Conservation (phyloP, 2,329 filamentous ascomycete species). For the Colletotrichum sp. region DNA sequence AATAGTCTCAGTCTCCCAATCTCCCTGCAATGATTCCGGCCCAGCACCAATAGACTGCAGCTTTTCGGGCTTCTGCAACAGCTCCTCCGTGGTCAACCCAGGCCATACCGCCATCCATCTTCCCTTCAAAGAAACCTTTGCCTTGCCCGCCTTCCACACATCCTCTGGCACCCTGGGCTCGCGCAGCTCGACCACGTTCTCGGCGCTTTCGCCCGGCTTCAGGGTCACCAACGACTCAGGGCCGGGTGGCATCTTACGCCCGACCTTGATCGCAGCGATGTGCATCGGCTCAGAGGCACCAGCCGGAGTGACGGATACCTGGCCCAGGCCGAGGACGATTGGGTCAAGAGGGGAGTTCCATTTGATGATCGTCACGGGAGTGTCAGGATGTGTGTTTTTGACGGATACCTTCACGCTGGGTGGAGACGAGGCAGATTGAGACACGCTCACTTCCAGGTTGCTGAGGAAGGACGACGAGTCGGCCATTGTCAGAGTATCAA, state of each 20-base stretch:
- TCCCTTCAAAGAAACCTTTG: constrained; percentile 38
- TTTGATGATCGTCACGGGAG: constrained; percentile 42
- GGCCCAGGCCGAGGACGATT: constrained; percentile 42
- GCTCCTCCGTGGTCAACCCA: background rate
- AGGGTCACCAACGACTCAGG: constrained; percentile 43
- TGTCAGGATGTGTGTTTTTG: constrained; percentile 39
- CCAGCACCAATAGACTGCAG: constrained; percentile 3
- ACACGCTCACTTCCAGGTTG: constrained; percentile 15
- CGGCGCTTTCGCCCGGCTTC: constrained; percentile 36
- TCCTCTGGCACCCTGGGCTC: constrained; percentile 37
- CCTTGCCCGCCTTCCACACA: constrained; percentile 33
- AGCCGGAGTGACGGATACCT: constrained; percentile 40
- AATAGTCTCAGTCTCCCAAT: constrained; percentile 3
- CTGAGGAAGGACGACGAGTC: background rate
- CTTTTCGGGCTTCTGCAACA: constrained; percentile 2
- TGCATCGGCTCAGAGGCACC: constrained; percentile 36
- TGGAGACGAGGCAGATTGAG: constrained; percentile 37
- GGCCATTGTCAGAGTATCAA: background rate
- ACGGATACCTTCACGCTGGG: constrained; percentile 40
- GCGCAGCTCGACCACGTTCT: constrained; percentile 39
- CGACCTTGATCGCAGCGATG: constrained; percentile 41
- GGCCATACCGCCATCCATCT: constrained; percentile 42
- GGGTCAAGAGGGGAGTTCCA: constrained; percentile 50
- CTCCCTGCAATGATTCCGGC: background rate
- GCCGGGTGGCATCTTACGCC: constrained; percentile 44